A percentile compares a stretch with the other conserved stretches of the same genome.
Conservation (phyloP, 179 eudicot species). For the Spergularia azorica region DNA sequence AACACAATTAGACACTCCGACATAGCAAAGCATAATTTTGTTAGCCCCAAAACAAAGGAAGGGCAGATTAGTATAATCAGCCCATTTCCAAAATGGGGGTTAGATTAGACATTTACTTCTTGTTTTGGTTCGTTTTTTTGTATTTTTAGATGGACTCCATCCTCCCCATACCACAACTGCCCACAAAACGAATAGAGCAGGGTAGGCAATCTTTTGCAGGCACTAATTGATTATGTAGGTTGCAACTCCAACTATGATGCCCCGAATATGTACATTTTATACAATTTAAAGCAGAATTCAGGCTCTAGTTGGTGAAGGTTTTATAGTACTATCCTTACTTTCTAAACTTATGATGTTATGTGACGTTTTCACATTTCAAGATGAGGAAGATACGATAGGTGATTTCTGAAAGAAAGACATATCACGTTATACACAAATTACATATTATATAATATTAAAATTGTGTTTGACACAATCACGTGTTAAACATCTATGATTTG, state of each 20-base stretch:
- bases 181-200: neutral
- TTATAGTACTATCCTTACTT: too few species aligned
- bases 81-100: too few species aligned
- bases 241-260: neutral
- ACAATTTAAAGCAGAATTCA: neutral
- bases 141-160: neutral
- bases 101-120: neutral
- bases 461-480: too few species aligned
- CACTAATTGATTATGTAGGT: slow-evolving; percentile 10
- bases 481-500: too few species aligned
- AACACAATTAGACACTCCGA: too few species aligned
- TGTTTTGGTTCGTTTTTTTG: neutral
- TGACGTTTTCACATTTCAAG: too few species aligned
- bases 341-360: too few species aligned
- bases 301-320: slow-evolving; percentile 28
- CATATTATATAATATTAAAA: too few species aligned
- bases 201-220: neutral
- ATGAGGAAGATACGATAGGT: too few species aligned
- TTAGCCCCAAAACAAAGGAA: neutral
- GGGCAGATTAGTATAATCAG: neutral
- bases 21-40: neutral
- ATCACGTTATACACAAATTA: too few species aligned
- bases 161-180: slow-evolving; percentile 29
- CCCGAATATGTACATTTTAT: neutral
- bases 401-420: too few species aligned